Conservation (phyloP, 345 rosid species). For the Conringia planisiliqua region DNA sequence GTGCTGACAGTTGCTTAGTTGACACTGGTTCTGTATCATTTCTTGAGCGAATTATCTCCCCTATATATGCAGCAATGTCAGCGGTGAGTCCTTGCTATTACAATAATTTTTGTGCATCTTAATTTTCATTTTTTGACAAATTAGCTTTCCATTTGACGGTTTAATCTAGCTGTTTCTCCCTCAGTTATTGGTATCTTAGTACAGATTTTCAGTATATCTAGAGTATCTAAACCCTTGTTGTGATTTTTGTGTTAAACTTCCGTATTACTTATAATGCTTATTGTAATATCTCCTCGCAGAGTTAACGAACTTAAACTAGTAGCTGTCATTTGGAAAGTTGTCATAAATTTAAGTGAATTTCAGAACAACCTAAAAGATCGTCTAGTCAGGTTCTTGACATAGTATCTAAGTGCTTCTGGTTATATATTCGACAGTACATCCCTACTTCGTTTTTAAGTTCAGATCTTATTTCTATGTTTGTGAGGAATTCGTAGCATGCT, state of each 20-base stretch:
- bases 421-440: background rate
- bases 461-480: constrained; percentile 6
- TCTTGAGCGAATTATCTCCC: constrained; percentile 71
- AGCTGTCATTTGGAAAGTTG: background rate
- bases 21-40: constrained; percentile 70
- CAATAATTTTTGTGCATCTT: background rate
- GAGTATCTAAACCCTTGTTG: background rate
- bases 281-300: background rate
- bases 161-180: background rate
- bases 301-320: background rate
- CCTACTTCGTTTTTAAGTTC: constrained; percentile 1
- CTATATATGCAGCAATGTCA: constrained; percentile 62
- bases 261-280: background rate
- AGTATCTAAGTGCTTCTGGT: background rate
- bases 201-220: background rate
- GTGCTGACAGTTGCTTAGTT: constrained; percentile 57
- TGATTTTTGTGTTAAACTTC: constrained; percentile 4
- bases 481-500: constrained; percentile 6
- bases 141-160: constrained; percentile 4
- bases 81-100: constrained; percentile 46
- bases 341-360: background rate
- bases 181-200: background rate
- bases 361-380: background rate
- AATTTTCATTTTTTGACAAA: background rate
- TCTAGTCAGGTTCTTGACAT: constrained; percentile 13